These are phyloP conservation scores for Picea glauca DNA, from an alignment of 75 land plant species.

Conservation along the genomic window DNA sequence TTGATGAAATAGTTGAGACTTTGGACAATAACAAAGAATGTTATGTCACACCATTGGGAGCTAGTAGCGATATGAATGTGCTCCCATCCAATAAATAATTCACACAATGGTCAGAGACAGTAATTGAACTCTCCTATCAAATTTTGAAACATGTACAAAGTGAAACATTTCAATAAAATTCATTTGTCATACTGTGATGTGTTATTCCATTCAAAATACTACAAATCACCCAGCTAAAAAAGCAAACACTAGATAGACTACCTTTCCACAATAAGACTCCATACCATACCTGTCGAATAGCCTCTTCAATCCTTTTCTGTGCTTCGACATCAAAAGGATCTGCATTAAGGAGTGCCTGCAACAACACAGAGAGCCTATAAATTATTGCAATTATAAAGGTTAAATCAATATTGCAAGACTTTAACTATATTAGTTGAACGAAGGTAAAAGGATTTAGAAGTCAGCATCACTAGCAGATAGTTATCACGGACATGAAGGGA, in stretches of 20 bases:
- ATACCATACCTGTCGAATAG: slow-evolving; percentile 81
- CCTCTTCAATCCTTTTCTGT: slow-evolving; percentile 95
- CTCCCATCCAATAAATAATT: no score
- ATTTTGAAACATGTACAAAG: no score
- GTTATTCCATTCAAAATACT: no score
- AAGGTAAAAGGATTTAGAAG: not conserved
- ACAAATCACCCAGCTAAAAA: not conserved
- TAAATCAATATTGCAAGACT: not conserved
- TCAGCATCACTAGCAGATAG: not conserved
- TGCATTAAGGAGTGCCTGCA: slow-evolving; percentile 86
- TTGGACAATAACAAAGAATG: no score
- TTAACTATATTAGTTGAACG: not conserved
- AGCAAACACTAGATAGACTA: not conserved
- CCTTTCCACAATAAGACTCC: not conserved
- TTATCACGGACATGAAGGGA: not conserved
- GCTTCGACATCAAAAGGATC: slow-evolving; percentile 99
- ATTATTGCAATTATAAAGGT: not conserved
- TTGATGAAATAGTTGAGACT: no score
- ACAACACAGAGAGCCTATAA: not conserved
- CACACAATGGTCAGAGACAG: no score
- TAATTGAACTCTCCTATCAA: no score
- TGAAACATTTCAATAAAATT: no score
- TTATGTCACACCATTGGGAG: no score
- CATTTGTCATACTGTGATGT: no score
- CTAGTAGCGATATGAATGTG: no score